These are phyloP conservation scores for Madurella fahalii DNA, from an alignment of 2,329 filamentous ascomycete genomes.

Conservation along the genomic window DNA sequence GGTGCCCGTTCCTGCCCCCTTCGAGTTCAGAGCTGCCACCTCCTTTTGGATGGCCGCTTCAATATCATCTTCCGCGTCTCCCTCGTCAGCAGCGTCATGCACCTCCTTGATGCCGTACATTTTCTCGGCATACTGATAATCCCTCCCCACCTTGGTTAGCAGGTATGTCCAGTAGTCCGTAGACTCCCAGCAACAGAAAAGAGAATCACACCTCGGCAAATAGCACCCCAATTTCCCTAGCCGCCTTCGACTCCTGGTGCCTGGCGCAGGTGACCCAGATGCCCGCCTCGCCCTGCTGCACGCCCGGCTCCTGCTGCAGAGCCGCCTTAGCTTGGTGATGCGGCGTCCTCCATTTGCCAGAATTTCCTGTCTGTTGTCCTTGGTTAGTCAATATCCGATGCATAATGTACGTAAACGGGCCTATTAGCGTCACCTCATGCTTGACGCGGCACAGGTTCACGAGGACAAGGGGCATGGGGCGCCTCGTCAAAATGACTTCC, in stretches of 20 bases:
- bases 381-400: neutral
- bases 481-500: too few species aligned
- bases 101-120: conserved; percentile 50
- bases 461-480: too few species aligned
- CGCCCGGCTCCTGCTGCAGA: conserved; percentile 39
- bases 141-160: conserved; percentile 18
- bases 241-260: conserved; percentile 65
- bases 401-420: neutral
- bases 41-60: conserved; percentile 70
- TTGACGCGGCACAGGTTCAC: neutral
- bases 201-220: conserved; percentile 57
- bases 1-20: conserved; percentile 34
- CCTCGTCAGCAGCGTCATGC: conserved; percentile 32
- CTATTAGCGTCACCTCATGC: neutral
- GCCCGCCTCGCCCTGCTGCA: conserved; percentile 67
- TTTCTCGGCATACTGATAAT: conserved; percentile 58
- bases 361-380: conserved; percentile 43
- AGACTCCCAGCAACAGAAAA: neutral
- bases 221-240: conserved; percentile 61
- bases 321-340: conserved; percentile 51
- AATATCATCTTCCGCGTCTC: conserved; percentile 57
- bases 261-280: conserved; percentile 76
- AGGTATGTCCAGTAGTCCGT: neutral
- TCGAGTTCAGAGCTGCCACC: conserved; percentile 56
- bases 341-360: conserved; percentile 59